phyloP scores from a whole-genome alignment of 225 moss, liverwort and hornwort genomes.

The Neckera pumila region DNA sequence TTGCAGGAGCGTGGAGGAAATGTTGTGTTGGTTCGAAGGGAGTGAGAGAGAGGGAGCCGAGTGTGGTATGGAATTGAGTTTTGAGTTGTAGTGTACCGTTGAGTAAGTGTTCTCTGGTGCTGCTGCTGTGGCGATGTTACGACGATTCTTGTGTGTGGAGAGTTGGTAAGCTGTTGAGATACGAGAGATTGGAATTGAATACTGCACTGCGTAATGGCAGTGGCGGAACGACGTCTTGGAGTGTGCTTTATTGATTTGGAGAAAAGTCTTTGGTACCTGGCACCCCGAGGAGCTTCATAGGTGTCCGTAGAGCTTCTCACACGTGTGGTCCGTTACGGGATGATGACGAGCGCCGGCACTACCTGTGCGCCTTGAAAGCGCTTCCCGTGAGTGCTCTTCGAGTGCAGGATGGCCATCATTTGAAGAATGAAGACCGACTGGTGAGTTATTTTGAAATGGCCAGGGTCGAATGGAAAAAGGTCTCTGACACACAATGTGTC shows the following conservation, averaged over 20 bases:
- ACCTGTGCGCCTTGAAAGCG: conserved; percentile 22
- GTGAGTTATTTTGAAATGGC: conserved; percentile 13
- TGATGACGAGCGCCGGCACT: conserved; percentile 43
- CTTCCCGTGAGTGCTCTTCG: conserved; percentile 7
- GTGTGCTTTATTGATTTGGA: not conserved
- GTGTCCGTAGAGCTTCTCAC: not conserved
- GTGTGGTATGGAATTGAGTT: not conserved
- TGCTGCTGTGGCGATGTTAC: not conserved
- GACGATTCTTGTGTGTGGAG: not conserved
- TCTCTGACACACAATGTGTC: conserved; percentile 6
- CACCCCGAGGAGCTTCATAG: conserved; percentile 16
- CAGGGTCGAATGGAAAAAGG: not conserved
- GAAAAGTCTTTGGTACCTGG: conserved; percentile 17
- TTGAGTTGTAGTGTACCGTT: not conserved
- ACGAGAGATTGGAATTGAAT: conserved; percentile 1
- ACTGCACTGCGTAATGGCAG: not conserved
- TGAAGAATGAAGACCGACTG: not conserved
- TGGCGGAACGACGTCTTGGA: not conserved
- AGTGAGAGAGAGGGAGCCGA: not conserved
- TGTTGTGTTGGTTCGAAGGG: not conserved
- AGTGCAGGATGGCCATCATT: conserved; percentile 9
- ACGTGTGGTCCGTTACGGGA: conserved; percentile 35
- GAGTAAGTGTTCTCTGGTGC: not conserved
- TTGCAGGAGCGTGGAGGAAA: not conserved
- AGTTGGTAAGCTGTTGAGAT: conserved; percentile 16